Percentiles rank a stretch among this genome's conserved stretches.
Conservation (phyloP, 306 rosid genomes). For the Sicyos baderoa region DNA sequence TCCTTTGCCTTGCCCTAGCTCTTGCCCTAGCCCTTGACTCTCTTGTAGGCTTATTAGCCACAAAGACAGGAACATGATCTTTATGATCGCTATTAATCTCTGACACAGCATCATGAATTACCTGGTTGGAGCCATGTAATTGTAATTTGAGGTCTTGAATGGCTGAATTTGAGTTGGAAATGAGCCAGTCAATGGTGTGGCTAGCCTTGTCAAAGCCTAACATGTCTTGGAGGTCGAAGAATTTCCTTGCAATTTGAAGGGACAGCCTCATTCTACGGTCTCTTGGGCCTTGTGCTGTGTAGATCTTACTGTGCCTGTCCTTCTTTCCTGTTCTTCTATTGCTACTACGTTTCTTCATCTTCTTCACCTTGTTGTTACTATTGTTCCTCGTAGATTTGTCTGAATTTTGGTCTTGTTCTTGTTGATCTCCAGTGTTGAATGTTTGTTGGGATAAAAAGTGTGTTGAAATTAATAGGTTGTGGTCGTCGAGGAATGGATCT, state of each 20-base stretch:
- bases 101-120: too few species aligned
- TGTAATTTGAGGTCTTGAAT: conserved; percentile 40
- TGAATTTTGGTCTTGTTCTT: background rate
- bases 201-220: conserved; percentile 55
- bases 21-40: conserved; percentile 47
- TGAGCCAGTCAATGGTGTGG: conserved; percentile 48
- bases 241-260: conserved; percentile 42
- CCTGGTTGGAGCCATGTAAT: background rate
- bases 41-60: conserved; percentile 16
- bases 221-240: conserved; percentile 57
- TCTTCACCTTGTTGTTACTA: background rate
- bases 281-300: conserved; percentile 48
- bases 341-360: background rate
- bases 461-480: conserved; percentile 28
- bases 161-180: conserved; percentile 32
- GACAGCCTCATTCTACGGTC: conserved; percentile 56
- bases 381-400: background rate
- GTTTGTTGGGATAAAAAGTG: conserved; percentile 23
- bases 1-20: conserved; percentile 48
- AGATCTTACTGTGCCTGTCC: conserved; percentile 58
- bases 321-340: conserved; percentile 25
- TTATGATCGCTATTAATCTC: background rate
- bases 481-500: conserved; percentile 21
- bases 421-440: background rate
- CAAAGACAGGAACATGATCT: too few species aligned